Evolutionary conservation across 2,329 filamentous ascomycete species (phyloP).

Genomic region (Bisporella sp.): DNA sequence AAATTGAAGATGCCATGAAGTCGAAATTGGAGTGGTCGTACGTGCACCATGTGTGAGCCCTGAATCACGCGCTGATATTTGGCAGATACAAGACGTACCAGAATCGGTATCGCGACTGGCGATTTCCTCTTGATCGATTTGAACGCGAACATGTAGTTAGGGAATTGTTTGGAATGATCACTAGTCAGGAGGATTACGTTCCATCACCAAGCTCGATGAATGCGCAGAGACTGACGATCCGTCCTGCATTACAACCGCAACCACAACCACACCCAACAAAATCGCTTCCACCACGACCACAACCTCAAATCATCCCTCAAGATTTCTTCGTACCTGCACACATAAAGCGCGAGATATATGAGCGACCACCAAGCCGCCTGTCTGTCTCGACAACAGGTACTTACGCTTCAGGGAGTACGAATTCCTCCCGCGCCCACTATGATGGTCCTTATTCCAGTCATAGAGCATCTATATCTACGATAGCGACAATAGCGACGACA

Average conservation of each 20-base stretch:
- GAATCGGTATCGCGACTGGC: slow-evolving; percentile 20
- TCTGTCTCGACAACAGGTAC: slow-evolving; percentile 13
- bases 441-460: slow-evolving; percentile 14
- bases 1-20: slow-evolving; percentile 19
- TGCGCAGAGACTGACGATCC: slow-evolving; percentile 1
- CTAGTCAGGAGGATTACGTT: slow-evolving; percentile 3
- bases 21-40: slow-evolving; percentile 19
- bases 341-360: background rate
- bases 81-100: slow-evolving; percentile 21
- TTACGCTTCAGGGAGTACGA: slow-evolving; percentile 11
- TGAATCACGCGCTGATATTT: slow-evolving; percentile 1
- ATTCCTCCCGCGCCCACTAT: slow-evolving; percentile 6
- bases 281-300: background rate
- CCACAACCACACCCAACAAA: background rate
- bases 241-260: slow-evolving; percentile 4
- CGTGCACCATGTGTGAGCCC: slow-evolving; percentile 2
- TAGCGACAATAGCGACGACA: slow-evolving; percentile 8
- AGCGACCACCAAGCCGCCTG: slow-evolving; percentile 5
- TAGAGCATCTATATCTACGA: slow-evolving; percentile 9
- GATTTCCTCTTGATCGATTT: slow-evolving; percentile 14
- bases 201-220: background rate
- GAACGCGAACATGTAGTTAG: slow-evolving; percentile 16
- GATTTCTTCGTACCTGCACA: background rate
- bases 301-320: background rate
- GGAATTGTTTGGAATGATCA: slow-evolving; percentile 15